Conservation (phyloP, 2,329 filamentous ascomycete genomes). For the Xylariaceae sp. region DNA sequence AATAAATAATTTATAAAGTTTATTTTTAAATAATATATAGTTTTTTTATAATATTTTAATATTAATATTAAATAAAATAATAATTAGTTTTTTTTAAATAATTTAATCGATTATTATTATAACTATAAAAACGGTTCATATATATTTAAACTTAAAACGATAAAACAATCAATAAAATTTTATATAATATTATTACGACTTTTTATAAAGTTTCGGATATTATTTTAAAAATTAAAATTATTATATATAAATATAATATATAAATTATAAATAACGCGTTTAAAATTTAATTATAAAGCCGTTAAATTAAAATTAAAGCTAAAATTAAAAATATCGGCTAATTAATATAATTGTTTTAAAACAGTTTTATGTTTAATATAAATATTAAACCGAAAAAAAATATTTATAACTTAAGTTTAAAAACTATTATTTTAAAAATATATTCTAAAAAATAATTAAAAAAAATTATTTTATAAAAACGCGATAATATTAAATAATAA, state of each 20-base stretch:
- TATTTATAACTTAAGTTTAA: too few relatives aligned
- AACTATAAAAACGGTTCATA: too few relatives aligned
- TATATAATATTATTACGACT: background rate
- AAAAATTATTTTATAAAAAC: too few relatives aligned
- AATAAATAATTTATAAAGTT: too few relatives aligned
- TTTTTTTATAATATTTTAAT: too few relatives aligned
- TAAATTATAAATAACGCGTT: background rate
- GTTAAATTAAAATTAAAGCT: background rate
- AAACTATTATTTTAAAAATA: too few relatives aligned
- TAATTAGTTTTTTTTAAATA: background rate
- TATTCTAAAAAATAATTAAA: too few relatives aligned
- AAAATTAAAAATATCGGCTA: background rate
- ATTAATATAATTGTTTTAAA: background rate
- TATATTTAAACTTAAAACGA: too few relatives aligned
- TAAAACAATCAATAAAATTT: background rate
- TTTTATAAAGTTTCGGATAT: background rate
- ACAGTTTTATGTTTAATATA: background rate
- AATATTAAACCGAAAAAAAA: too few relatives aligned
- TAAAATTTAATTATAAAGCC: background rate
- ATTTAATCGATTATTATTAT: background rate
- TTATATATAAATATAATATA: background rate
- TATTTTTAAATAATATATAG: too few relatives aligned
- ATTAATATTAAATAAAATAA: background rate
- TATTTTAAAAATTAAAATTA: background rate
- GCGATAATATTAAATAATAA: too few relatives aligned